phyloP scores from a whole-genome alignment of 129 eudicot genomes.

The Ambrosia trifida region DNA sequence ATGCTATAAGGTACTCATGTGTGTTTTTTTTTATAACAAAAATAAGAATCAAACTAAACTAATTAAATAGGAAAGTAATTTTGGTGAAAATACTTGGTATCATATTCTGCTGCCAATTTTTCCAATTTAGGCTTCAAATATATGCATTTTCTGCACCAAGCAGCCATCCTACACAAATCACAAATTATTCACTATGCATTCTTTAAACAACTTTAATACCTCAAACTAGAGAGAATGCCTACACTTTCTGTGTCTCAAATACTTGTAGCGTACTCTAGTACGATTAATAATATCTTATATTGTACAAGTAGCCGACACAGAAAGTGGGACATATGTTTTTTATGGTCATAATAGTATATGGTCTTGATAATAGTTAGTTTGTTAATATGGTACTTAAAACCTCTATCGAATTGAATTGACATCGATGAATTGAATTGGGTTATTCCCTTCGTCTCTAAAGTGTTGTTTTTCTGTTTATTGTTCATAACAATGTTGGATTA shows the following conservation, averaged over 20 bases:
- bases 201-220: neutral
- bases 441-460: too few species aligned
- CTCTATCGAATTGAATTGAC: too few species aligned
- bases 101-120: slow-evolving; percentile 88
- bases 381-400: too few species aligned
- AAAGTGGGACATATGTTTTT: neutral
- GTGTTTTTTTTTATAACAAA: neutral
- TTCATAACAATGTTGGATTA: neutral
- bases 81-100: slow-evolving; percentile 52
- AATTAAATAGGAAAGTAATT: neutral
- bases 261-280: neutral
- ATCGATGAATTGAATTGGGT: too few species aligned
- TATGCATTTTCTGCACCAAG: slow-evolving; percentile 98
- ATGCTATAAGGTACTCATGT: neutral
- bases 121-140: slow-evolving; percentile 96
- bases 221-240: neutral
- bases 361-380: too few species aligned
- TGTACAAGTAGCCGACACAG: neutral
- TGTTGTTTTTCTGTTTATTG: too few species aligned
- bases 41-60: neutral
- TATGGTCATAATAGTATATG: too few species aligned
- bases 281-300: neutral
- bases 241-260: neutral
- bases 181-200: slow-evolving; percentile 9
- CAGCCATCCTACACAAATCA: slow-evolving; percentile 77